phyloP scores from a whole-genome alignment of 768 basidiomycete genomes.

The Trametes sanguinea region DNA sequence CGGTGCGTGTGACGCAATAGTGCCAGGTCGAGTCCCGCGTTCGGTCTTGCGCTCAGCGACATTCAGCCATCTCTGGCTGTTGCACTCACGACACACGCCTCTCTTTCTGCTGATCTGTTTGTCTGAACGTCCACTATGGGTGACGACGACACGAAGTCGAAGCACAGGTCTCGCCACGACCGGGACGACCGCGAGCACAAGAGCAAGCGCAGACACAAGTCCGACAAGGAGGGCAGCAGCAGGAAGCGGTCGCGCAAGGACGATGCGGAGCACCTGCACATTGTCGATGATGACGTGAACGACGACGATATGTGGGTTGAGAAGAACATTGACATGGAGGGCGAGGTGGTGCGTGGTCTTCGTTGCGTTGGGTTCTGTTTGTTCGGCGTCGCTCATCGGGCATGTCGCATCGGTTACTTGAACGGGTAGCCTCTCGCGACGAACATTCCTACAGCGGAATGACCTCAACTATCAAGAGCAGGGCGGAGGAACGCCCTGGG shows the following conservation, averaged over 20 bases:
- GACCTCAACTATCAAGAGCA: conserved; percentile 69
- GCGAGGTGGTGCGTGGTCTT: conserved; percentile 61
- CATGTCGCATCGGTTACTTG: no score
- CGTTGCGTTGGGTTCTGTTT: neutral
- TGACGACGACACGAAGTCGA: conserved; percentile 29
- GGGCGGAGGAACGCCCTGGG: conserved; percentile 48
- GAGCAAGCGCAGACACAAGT: conserved; percentile 57
- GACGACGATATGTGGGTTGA: conserved; percentile 85
- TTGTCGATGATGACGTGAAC: conserved; percentile 72
- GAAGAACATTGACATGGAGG: conserved; percentile 80
- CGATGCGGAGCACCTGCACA: conserved; percentile 43
- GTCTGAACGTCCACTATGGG: conserved; percentile 14
- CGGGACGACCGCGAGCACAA: conserved; percentile 45
- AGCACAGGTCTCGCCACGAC: conserved; percentile 39
- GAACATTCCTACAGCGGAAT: conserved; percentile 75
- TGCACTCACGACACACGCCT: neutral
- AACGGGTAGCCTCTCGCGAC: conserved; percentile 56
- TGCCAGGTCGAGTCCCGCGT: neutral
- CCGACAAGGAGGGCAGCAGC: conserved; percentile 41
- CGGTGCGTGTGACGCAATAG: conserved; percentile 15
- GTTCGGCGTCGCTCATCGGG: no score
- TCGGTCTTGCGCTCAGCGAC: neutral
- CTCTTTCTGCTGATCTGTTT: neutral
- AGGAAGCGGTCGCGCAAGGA: conserved; percentile 39
- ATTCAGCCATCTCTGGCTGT: neutral